Base-by-base conservation (phyloP, 2,329 filamentous ascomycete genomes). In the Aspergillus neotritici region DNA sequence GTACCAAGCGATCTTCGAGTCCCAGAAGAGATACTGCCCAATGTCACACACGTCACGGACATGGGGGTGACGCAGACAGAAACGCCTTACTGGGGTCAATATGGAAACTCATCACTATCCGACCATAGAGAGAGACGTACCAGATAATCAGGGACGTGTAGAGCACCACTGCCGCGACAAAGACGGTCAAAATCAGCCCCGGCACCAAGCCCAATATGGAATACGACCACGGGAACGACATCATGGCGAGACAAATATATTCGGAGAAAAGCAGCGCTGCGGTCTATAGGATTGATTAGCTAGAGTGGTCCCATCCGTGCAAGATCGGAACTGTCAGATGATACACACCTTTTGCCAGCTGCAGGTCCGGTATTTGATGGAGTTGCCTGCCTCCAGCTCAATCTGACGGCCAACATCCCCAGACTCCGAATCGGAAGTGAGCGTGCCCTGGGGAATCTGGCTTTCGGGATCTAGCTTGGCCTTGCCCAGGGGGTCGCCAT, bases 151-250 rank as follows among this genome's bases (percentile, higher is more conserved):
- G 67, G 14, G 80, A 89, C 37, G 90, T 95, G 65, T 95, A 96
- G 4, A 94, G 73, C 1, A 96, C 90, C 13, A 90, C 66, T 4
- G 70, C 76, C 17, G 90, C 88, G 46, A 94, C 78, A 25, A 91
- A 78, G 2, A 86, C 74, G 0, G 90, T 95, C 61, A 94, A 63
- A 49, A 95, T 91, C 41, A 96, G 66, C 16, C 86, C 89, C 0
- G 90, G 89, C 1, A 95, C 87, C 12, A 96, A 76, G 6, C 90
- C 90, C 6, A 96, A 78, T 21, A 91, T 72, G 34, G 87, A 87
- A 67, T 96, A 96, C 0, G 88, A 94, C 77, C 86, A 94, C 0
- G 90, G 90, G 55, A 96, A 96, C 39, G 87, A 94, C 89, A 96
- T 95, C 62, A 95, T 95, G 15, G 79, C 79, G 67, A 96, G 71